These are phyloP conservation scores for Dendrostoma leiphaemia DNA, from an alignment of 2,329 filamentous ascomycete species.

Conservation along the genomic window DNA sequence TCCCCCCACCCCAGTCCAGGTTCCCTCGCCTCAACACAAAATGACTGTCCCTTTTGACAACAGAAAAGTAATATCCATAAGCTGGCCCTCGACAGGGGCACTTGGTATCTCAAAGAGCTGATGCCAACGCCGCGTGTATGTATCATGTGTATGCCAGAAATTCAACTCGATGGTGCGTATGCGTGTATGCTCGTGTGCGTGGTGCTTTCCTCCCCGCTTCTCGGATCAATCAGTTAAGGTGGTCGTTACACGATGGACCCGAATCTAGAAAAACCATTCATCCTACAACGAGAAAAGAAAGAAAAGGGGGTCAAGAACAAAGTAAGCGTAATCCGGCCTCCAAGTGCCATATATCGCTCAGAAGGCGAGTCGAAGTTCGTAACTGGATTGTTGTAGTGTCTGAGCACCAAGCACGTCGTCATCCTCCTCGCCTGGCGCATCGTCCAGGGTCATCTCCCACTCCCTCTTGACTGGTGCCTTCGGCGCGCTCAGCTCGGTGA, in stretches of 20 bases:
- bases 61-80: slow-evolving; percentile 14
- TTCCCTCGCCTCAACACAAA: background rate
- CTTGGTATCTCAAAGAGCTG: slow-evolving; percentile 26
- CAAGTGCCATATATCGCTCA: slow-evolving; percentile 28
- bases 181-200: slow-evolving; percentile 14
- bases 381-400: slow-evolving; percentile 30
- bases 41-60: slow-evolving; percentile 1
- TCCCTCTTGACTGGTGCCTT: slow-evolving; percentile 48
- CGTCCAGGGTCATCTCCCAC: slow-evolving; percentile 62
- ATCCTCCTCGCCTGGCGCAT: slow-evolving; percentile 30
- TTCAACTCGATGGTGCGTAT: slow-evolving; percentile 4
- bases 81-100: slow-evolving; percentile 17
- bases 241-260: slow-evolving; percentile 4
- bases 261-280: background rate
- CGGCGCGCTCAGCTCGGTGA: slow-evolving; percentile 41
- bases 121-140: slow-evolving; percentile 21
- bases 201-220: slow-evolving; percentile 1
- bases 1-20: too few species aligned
- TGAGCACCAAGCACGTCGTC: slow-evolving; percentile 31
- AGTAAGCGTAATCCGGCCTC: background rate
- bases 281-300: too few species aligned
- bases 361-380: slow-evolving; percentile 47
- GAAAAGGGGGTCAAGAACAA: background rate
- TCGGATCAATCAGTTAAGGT: background rate
- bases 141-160: background rate